These are phyloP conservation scores for Calonectria multiphialidica DNA, from an alignment of 2,329 filamentous ascomycete genomes.

Conservation along the genomic window DNA sequence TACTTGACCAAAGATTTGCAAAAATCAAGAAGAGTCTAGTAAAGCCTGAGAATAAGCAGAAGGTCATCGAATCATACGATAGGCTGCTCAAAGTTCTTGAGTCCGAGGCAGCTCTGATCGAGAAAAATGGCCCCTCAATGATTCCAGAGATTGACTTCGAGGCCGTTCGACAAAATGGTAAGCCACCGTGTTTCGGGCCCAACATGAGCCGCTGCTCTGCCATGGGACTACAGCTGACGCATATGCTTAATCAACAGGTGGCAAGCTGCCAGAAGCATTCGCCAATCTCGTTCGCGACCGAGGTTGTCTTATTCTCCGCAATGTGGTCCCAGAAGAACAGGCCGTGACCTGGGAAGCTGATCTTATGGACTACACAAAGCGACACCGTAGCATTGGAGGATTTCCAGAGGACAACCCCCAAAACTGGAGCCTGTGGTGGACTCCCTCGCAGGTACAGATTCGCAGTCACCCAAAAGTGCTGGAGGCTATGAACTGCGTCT, in stretches of 20 bases:
- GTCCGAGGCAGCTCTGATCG: neutral
- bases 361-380: slow-evolving; percentile 33
- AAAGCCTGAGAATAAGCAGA: slow-evolving; percentile 13
- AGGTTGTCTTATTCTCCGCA: neutral
- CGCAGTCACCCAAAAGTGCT: slow-evolving; percentile 14
- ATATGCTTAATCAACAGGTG: neutral
- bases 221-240: neutral
- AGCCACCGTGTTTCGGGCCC: neutral
- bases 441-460: slow-evolving; percentile 2
- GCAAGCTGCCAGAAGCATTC: neutral
- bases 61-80: slow-evolving; percentile 7
- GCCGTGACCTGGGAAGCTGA: neutral
- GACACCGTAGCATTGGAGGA: slow-evolving; percentile 29
- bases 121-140: neutral
- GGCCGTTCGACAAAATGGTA: neutral
- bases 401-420: slow-evolving; percentile 7
- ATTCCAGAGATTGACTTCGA: slow-evolving; percentile 11
- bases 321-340: neutral
- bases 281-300: neutral
- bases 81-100: neutral
- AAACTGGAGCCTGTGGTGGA: slow-evolving; percentile 18
- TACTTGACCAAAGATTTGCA: slow-evolving; percentile 5
- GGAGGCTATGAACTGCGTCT: slow-evolving; percentile 14
- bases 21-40: neutral
- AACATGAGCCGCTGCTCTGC: too few species aligned